Percentiles rank a stretch among this genome's conserved stretches.
phyloP scores from a whole-genome alignment of 257 asterid species.

The Solanum etuberosum region DNA sequence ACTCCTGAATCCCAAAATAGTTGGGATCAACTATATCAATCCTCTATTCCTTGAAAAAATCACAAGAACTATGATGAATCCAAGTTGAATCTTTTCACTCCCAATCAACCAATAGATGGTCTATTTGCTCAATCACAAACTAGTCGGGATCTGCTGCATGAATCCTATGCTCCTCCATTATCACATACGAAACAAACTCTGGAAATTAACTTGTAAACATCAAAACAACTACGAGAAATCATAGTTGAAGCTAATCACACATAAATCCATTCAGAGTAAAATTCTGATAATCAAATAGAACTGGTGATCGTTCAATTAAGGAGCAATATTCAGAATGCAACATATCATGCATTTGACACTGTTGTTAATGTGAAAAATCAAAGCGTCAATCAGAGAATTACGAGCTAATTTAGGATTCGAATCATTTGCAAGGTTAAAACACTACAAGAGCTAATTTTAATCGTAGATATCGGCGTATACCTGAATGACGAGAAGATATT shows the following conservation, averaged over 20 bases:
- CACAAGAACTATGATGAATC: background rate
- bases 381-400: background rate
- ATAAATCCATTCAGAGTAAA: background rate
- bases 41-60: background rate
- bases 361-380: background rate
- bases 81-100: background rate
- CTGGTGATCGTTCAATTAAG: background rate
- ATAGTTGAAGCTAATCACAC: background rate
- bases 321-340: background rate
- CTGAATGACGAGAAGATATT: background rate
- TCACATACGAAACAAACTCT: background rate
- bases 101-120: background rate
- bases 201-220: background rate
- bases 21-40: background rate
- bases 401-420: background rate
- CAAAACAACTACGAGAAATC: background rate
- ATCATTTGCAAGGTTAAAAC: background rate
- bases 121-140: background rate
- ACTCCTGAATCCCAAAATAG: background rate
- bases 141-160: background rate
- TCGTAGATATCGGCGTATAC: background rate
- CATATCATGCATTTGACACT: background rate
- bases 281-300: background rate
- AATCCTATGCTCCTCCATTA: background rate
- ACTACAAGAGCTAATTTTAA: background rate